Percentiles rank a stretch among this genome's conserved stretches.
phyloP scores from a whole-genome alignment of 176 grass and related monocot species.

The Carex scoparia region DNA sequence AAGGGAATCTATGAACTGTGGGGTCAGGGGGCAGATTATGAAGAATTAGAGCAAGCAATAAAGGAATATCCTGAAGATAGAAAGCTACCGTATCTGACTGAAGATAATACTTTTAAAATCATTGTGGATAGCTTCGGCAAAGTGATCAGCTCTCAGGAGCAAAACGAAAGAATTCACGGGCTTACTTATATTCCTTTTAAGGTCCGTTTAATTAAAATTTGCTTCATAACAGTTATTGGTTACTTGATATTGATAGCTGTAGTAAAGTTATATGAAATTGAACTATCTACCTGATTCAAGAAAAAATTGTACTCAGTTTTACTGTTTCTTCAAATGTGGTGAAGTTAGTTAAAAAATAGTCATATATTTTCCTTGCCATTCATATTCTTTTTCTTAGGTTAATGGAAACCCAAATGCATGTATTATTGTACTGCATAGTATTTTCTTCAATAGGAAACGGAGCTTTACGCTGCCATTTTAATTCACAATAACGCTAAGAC shows the following conservation, averaged over 20 bases:
- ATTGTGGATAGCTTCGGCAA: conserved; percentile 81
- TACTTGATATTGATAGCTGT: neutral
- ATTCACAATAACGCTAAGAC: neutral
- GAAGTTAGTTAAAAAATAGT: neutral
- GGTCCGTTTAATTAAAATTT: conserved; percentile 23
- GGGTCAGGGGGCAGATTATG: conserved; percentile 69
- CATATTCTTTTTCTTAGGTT: neutral
- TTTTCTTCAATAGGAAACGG: neutral
- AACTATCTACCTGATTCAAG: neutral
- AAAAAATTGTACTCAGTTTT: neutral
- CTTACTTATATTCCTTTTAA: conserved; percentile 82
- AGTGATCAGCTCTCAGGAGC: conserved; percentile 74
- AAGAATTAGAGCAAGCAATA: conserved; percentile 69
- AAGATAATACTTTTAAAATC: conserved; percentile 79
- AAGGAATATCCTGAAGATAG: conserved; percentile 67
- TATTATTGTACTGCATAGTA: neutral
- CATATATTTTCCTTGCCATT: neutral
- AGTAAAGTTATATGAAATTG: neutral
- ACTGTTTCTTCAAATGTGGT: neutral
- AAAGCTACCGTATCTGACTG: conserved; percentile 65
- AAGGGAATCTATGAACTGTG: conserved; percentile 95
- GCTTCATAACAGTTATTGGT: neutral
- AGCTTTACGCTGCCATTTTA: neutral
- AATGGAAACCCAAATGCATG: neutral
- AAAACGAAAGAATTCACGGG: conserved; percentile 69